Evolutionary conservation across 495 filamentous ascomycete species (phyloP), one percentile per base, ranked within the genome.

Genomic region (Glonium stellatum): DNA sequence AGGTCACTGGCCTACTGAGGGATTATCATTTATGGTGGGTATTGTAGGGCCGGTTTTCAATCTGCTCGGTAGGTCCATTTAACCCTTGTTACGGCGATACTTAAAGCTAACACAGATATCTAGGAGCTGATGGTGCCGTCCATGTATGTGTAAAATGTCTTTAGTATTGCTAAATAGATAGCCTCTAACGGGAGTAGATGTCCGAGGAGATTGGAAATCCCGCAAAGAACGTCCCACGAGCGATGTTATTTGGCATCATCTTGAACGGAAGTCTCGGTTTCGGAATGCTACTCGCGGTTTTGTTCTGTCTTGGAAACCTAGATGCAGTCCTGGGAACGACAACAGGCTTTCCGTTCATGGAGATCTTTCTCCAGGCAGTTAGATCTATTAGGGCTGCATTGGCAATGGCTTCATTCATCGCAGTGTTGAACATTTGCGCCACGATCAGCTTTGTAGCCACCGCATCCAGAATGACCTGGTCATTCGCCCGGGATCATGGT

Each of bases 241-340:
- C 66, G 12, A 72, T 73, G 59, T 44, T 73, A 22, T 37, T 55
- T 25, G 59, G 61, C 8, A 55, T 56, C 1, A 27, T 72, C 4
- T 13, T 65, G 23, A 73, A 71, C 56, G 68, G 70, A 13, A 47
- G 59, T n/a, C 25, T 70, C 12, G 68, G 68, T 4, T 59, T 72
- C 51, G 58, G 22, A 1, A 42, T 64, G 62, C 11, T 66, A 12
- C 34, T 70, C 31, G 35, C 41, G 12, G 49, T 46, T 8, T 34
- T 68, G 12, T 60, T 47, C 34, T 36, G 54, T 25, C 11, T 82
- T 11, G 79, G 77, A 2, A 69, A 68, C n/a, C 57, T 61, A 1
- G 42, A 68, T 23, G 57, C 5, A 2, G 75, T 12, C 55, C 58
- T 59, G 47, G 78, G 78, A 0, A 69, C 68, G 0, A 78, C 72